phyloP scores from a whole-genome alignment of 2,329 filamentous ascomycete species.

The Aspergillaceae sp. region DNA sequence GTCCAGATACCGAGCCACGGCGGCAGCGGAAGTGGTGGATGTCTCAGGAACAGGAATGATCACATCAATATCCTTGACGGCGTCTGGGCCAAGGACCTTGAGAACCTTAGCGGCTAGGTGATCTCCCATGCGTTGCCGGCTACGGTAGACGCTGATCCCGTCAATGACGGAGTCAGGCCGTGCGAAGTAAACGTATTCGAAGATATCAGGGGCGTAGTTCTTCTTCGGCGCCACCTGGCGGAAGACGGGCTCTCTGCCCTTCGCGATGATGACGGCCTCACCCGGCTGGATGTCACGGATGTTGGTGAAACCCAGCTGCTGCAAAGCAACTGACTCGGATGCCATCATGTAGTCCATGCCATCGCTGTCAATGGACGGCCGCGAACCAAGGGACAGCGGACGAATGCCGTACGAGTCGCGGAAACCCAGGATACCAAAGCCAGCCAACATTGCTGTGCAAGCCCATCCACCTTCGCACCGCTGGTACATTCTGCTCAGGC shows the following conservation, averaged over 20 bases:
- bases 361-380: conserved; percentile 56
- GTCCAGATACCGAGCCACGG: conserved; percentile 63
- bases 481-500: conserved; percentile 62
- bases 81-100: conserved; percentile 57
- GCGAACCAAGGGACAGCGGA: conserved; percentile 68
- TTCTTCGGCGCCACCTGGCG: conserved; percentile 60
- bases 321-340: conserved; percentile 76
- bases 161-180: conserved; percentile 76
- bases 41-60: conserved; percentile 82
- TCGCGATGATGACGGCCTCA: conserved; percentile 76
- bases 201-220: conserved; percentile 74
- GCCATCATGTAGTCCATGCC: conserved; percentile 83
- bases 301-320: conserved; percentile 69
- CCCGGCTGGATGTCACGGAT: conserved; percentile 73
- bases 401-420: conserved; percentile 74
- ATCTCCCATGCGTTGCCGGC: conserved; percentile 77
- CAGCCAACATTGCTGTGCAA: conserved; percentile 72
- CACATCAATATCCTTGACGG: conserved; percentile 64
- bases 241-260: conserved; percentile 66
- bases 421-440: conserved; percentile 73
- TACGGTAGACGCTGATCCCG: conserved; percentile 77
- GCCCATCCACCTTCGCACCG: conserved; percentile 68
- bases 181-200: conserved; percentile 83
- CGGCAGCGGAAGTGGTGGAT: conserved; percentile 69
- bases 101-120: conserved; percentile 68